Evolutionary conservation across 2,329 filamentous ascomycete species (phyloP), one percentile per base, ranked within the genome.

Genomic region (Trichoderma endophyticum): DNA sequence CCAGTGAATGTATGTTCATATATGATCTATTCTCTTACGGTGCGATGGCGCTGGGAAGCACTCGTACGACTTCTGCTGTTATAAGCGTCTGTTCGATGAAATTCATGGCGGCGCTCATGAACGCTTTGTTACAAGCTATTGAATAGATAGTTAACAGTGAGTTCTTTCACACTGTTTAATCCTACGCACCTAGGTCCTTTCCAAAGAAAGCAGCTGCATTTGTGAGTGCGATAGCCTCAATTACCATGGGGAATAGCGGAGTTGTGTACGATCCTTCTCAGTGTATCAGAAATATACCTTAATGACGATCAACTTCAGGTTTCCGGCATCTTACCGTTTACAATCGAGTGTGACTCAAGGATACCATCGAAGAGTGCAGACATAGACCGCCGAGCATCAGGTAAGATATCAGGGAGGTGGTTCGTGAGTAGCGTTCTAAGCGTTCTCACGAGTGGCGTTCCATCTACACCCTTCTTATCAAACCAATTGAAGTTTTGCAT

Each of bases 401-500:
- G 63, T 15, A 66, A 57, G 48, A 66, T 66, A n/a, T 66, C 63
- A 4, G 63, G 63, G 30, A 66, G 63, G 9, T 66, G 63, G 21
- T 66, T 66, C 6, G 63, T 66, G 21, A 66, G 63, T 18, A 66
- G 30, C 36, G 63, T 66, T n/a, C 63, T 56, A 9, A 66, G 63
- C 3, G 63, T 66, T 14, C 63, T 66, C 14, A 56, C 21, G 21
- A 66, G 63, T 18, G 63, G 63, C 48, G 30, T 66, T 4, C 63
- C 63, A 39, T 66, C 63, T 14, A 26, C 48, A 14, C 63, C 63
- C 15, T 66, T 66, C 18, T 51, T 66, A 36, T 66, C 30, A 56
- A 66, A 57, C 63, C 63, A 66, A 15, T 66, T 56, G 30, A 66
- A 66, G 63, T 66, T 66, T 15, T 66, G 63, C 63, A 66, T 66